A percentile compares a stretch with the other conserved stretches of the same genome.
Evolutionary conservation across 2,329 filamentous ascomycete genomes (phyloP).

Genomic region (Cordyceps cicadae): DNA sequence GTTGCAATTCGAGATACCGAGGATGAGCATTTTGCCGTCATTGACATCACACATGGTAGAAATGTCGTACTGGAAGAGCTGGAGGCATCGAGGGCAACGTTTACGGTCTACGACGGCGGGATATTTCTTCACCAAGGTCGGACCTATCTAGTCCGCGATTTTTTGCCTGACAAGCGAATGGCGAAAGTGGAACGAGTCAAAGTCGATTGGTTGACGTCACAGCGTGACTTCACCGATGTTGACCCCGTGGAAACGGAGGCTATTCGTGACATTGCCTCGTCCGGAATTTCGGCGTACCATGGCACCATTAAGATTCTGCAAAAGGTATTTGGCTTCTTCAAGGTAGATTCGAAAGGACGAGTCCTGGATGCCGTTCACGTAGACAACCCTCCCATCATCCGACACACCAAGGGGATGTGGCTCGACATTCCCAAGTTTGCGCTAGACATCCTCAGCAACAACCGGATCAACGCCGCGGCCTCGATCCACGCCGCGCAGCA

Average conservation of each 20-base stretch:
- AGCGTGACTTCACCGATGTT: slow-evolving; percentile 88
- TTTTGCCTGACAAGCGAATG: slow-evolving; percentile 69
- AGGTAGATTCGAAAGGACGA: slow-evolving; percentile 76
- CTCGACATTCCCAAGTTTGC: slow-evolving; percentile 76
- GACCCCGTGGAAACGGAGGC: slow-evolving; percentile 89
- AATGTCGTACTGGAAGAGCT: slow-evolving; percentile 89
- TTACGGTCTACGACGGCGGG: slow-evolving; percentile 92
- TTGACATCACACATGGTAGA: slow-evolving; percentile 74
- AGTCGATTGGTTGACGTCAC: slow-evolving; percentile 90
- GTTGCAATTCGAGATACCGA: slow-evolving; percentile 83
- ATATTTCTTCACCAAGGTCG: slow-evolving; percentile 96
- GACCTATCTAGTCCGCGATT: slow-evolving; percentile 85
- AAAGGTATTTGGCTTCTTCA: slow-evolving; percentile 94
- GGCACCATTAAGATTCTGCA: slow-evolving; percentile 79
- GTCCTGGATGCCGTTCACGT: slow-evolving; percentile 89
- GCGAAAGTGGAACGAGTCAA: slow-evolving; percentile 83
- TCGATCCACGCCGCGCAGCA: slow-evolving; percentile 95
- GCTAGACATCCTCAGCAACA: slow-evolving; percentile 66
- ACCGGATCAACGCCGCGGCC: slow-evolving; percentile 71
- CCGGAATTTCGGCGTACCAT: slow-evolving; percentile 67
- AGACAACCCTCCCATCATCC: slow-evolving; percentile 83
- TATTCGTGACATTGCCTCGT: slow-evolving; percentile 60
- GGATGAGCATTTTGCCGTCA: slow-evolving; percentile 87
- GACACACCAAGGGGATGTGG: slow-evolving; percentile 88
- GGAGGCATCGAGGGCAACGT: slow-evolving; percentile 91